Conservation (phyloP, 805 yeast genomes). For the Zygoascus bituminiphila region DNA sequence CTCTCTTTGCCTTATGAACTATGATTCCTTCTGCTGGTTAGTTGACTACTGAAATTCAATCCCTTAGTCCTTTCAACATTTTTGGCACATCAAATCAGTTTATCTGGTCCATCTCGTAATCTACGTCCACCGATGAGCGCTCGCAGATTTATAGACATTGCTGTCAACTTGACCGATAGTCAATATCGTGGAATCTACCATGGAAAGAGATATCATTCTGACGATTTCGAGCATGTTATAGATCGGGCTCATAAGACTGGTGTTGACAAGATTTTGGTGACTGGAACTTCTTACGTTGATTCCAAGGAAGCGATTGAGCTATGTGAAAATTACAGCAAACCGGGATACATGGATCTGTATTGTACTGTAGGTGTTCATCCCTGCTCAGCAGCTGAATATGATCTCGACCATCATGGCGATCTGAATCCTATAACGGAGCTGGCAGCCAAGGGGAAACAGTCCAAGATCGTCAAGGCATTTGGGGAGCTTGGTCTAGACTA, state of each 20-base stretch:
- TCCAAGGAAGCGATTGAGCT: slow-evolving; percentile 53
- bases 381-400: slow-evolving; percentile 62
- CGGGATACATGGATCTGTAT: slow-evolving; percentile 26
- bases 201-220: slow-evolving; percentile 58
- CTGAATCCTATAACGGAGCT: slow-evolving; percentile 43
- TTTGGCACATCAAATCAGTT: not conserved
- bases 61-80: no score
- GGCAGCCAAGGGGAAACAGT: slow-evolving; percentile 39
- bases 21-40: no score
- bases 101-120: not conserved
- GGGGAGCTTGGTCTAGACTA: slow-evolving; percentile 97
- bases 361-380: slow-evolving; percentile 96
- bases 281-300: slow-evolving; percentile 73
- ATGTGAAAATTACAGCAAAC: slow-evolving; percentile 27
- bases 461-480: slow-evolving; percentile 63
- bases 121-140: not conserved
- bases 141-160: slow-evolving; percentile 34
- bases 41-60: no score
- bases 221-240: slow-evolving; percentile 57
- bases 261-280: slow-evolving; percentile 65
- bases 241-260: slow-evolving; percentile 55
- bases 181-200: slow-evolving; percentile 82
- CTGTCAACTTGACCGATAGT: slow-evolving; percentile 76
- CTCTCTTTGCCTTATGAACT: no score
- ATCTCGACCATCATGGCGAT: slow-evolving; percentile 23